Conservation (phyloP, 2,329 filamentous ascomycete genomes). For the Lomentospora prolificans region DNA sequence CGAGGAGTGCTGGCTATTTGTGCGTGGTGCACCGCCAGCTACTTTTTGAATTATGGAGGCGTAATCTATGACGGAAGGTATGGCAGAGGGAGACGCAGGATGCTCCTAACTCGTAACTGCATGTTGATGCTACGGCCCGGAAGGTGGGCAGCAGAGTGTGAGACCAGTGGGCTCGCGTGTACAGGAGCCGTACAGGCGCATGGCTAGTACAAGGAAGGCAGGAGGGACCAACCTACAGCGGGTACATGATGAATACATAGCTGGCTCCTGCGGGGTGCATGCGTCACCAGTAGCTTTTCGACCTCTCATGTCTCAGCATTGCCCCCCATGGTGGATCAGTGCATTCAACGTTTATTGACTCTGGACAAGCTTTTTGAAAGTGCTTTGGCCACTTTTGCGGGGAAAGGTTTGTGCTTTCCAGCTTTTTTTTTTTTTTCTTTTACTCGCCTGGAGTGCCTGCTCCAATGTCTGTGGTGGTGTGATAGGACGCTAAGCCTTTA, state of each 20-base stretch:
- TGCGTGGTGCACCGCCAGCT: neutral
- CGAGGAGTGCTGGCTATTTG: too few relatives aligned
- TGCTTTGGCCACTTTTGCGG: neutral
- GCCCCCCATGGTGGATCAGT: neutral
- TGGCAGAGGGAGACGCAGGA: neutral
- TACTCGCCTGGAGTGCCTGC: too few relatives aligned
- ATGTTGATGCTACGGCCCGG: neutral
- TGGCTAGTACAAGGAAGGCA: neutral
- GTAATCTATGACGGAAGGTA: conserved; percentile 1
- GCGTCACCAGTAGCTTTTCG: neutral
- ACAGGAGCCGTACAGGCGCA: neutral
- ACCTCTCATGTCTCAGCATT: neutral
- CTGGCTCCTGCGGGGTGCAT: neutral
- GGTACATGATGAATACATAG: neutral
- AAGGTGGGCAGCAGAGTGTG: too few relatives aligned
- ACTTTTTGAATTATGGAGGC: neutral
- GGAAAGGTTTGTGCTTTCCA: neutral
- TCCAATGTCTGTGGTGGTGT: too few relatives aligned
- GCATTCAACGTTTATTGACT: neutral
- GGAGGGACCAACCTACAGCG: too few relatives aligned
- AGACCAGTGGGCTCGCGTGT: too few relatives aligned
- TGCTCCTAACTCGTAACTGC: neutral
- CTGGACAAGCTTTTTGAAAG: neutral
- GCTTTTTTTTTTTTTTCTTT: too few relatives aligned
- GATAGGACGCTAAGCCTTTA: too few relatives aligned